Conservation (phyloP, 1,139 yeast genomes). For the Spencermartinsiella ligniputridi region DNA sequence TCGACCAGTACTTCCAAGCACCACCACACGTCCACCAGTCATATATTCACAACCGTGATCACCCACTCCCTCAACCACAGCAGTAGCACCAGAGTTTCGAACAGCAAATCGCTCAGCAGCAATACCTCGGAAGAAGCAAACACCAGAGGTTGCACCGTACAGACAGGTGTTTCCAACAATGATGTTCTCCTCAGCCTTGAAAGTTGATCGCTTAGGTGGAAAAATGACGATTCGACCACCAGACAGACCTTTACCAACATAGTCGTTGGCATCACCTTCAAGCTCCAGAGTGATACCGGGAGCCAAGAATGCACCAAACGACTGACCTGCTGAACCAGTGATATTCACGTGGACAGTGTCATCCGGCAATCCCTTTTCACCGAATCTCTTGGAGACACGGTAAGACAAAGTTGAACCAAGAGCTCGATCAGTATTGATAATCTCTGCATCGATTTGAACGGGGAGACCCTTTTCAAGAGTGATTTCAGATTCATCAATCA, state of each 20-base stretch:
- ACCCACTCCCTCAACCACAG: conserved; percentile 96
- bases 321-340: conserved; percentile 95
- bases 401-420: conserved; percentile 92
- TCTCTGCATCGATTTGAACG: conserved; percentile 87
- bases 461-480: conserved; percentile 94
- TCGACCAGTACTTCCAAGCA: conserved; percentile 87
- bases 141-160: conserved; percentile 96
- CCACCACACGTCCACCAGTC: conserved; percentile 98
- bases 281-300: conserved; percentile 93
- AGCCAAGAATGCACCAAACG: conserved; percentile 96
- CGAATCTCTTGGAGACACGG: conserved; percentile 88
- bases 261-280: conserved; percentile 97
- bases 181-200: conserved; percentile 94
- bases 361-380: conserved; percentile 90
- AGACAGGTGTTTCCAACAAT: conserved; percentile 96
- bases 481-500: conserved; percentile 91
- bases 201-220: conserved; percentile 79
- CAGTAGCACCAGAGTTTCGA: conserved; percentile 96
- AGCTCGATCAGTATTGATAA: conserved; percentile 94
- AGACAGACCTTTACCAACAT: conserved; percentile 94
- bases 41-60: conserved; percentile 99
- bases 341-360: conserved; percentile 93
- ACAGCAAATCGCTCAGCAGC: conserved; percentile 99
- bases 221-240: conserved; percentile 92
- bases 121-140: conserved; percentile 91